Evolutionary conservation across 2,329 filamentous ascomycete species (phyloP).

Genomic region (Cladosporium sp.): DNA sequence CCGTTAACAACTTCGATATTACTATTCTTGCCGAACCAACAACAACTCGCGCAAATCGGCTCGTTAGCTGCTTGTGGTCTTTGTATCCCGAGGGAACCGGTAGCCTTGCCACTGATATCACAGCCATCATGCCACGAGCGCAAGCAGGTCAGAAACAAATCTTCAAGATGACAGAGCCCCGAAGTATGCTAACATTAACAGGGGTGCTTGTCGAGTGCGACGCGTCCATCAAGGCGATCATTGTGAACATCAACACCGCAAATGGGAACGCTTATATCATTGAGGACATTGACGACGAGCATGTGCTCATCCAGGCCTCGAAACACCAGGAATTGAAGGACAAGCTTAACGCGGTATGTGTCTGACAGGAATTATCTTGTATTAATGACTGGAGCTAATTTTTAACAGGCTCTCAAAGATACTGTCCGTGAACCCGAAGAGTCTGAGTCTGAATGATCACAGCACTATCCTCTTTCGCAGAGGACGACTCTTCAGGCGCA

Average conservation of each 20-base stretch:
- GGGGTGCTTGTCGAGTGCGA: constrained; percentile 79
- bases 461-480: background rate
- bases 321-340: constrained; percentile 68
- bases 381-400: background rate
- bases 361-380: background rate
- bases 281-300: constrained; percentile 76
- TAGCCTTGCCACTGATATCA: background rate
- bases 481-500: background rate
- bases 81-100: background rate
- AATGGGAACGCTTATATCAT: constrained; percentile 71
- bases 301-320: constrained; percentile 71
- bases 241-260: constrained; percentile 71
- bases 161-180: background rate
- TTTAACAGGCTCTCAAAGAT: constrained; percentile 38
- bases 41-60: background rate
- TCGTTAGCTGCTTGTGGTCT: background rate
- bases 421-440: constrained; percentile 41
- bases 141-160: constrained; percentile 13
- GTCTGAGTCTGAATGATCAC: constrained; percentile 37
- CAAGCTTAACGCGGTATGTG: constrained; percentile 64
- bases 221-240: constrained; percentile 84
- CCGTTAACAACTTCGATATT: background rate
- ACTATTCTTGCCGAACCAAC: background rate
- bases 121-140: constrained; percentile 13
- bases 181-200: constrained; percentile 24